Percentiles rank a stretch among this genome's conserved stretches.
Conservation (phyloP, 257 asterid genomes). For the Dorcoceras hygrometricum region DNA sequence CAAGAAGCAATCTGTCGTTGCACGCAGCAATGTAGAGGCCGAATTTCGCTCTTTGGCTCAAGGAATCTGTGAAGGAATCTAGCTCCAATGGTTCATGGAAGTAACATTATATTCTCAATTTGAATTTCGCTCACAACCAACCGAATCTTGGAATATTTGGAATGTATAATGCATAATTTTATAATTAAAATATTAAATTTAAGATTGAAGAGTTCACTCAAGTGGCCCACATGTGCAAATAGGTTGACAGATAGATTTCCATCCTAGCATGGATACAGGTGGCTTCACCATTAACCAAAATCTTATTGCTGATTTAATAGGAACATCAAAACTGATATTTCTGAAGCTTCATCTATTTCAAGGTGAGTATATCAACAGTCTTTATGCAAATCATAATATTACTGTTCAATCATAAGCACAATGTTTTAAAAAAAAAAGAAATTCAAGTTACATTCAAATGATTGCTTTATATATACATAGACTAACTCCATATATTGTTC, state of each 20-base stretch:
- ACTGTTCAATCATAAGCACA: too few relatives aligned
- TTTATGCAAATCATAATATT: too few relatives aligned
- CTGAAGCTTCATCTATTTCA: background rate
- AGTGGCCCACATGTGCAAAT: background rate
- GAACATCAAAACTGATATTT: conserved; percentile 1
- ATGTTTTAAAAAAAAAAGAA: too few relatives aligned
- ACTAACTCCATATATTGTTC: background rate
- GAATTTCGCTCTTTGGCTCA: too few relatives aligned
- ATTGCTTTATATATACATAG: background rate
- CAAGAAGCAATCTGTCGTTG: too few relatives aligned
- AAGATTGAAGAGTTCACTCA: background rate
- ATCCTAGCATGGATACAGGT: background rate
- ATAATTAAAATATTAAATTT: too few relatives aligned
- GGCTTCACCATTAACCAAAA: background rate
- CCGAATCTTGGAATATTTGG: background rate
- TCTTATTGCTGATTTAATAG: background rate
- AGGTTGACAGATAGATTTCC: background rate
- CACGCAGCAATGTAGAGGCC: too few relatives aligned
- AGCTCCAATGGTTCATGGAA: too few relatives aligned
- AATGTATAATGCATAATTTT: background rate
- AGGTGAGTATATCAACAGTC: background rate
- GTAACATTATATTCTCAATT: too few relatives aligned
- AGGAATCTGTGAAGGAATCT: too few relatives aligned
- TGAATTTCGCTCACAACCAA: too few relatives aligned
- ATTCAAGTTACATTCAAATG: background rate